A percentile compares a stretch with the other conserved stretches of the same genome.
Evolutionary conservation across 1,139 yeast genomes (phyloP).

Genomic region (Taphrina wiesneri): DNA sequence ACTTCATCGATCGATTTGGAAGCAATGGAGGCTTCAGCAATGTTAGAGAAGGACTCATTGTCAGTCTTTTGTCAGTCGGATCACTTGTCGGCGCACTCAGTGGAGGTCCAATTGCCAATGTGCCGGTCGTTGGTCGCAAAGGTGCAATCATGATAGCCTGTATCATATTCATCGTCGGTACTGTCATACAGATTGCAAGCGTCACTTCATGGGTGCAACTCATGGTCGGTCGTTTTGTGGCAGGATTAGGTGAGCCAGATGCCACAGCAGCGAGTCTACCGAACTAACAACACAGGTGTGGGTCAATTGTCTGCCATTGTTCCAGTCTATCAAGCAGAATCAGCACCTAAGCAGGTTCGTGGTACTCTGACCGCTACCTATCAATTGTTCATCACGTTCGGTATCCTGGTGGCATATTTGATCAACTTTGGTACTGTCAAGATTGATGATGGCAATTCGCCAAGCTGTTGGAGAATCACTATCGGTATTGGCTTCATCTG

Average conservation of each 20-base stretch:
- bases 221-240: constrained; percentile 42
- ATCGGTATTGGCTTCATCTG: constrained; percentile 53
- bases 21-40: constrained; percentile 35
- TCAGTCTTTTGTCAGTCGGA: constrained; percentile 58
- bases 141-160: constrained; percentile 54
- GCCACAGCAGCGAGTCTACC: not conserved
- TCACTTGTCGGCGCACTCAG: constrained; percentile 55
- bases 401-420: constrained; percentile 67
- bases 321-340: constrained; percentile 70
- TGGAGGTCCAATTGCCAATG: constrained; percentile 55
- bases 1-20: constrained; percentile 60
- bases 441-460: constrained; percentile 53
- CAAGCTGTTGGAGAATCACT: constrained; percentile 58
- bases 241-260: constrained; percentile 50
- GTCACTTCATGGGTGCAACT: constrained; percentile 58
- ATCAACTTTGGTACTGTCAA: constrained; percentile 65
- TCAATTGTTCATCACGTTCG: constrained; percentile 60
- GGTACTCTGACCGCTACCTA: constrained; percentile 69
- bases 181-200: constrained; percentile 56
- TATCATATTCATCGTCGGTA: constrained; percentile 54
- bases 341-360: constrained; percentile 67
- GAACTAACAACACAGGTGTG: constrained; percentile 51
- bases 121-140: constrained; percentile 52
- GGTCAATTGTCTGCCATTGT: constrained; percentile 66
- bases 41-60: constrained; percentile 54